phyloP scores from a whole-genome alignment of 2,329 filamentous ascomycete species.

The Volutella citrinella region DNA sequence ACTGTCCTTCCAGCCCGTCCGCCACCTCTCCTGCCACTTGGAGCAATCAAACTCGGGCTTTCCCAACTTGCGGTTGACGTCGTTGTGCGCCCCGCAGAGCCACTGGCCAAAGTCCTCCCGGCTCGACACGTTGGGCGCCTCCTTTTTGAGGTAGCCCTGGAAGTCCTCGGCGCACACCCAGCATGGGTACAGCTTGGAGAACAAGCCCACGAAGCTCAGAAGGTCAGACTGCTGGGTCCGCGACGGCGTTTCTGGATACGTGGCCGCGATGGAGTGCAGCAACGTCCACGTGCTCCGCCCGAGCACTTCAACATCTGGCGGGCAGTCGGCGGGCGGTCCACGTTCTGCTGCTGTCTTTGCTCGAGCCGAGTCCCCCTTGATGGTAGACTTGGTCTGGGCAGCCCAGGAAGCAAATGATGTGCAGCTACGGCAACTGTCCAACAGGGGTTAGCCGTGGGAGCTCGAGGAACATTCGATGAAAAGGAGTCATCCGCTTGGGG shows the following conservation, averaged over 20 bases:
- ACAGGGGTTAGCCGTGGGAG: constrained; percentile 13
- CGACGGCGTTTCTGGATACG: constrained; percentile 72
- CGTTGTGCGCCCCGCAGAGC: constrained; percentile 85
- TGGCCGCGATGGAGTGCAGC: constrained; percentile 85
- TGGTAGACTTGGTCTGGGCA: constrained; percentile 47
- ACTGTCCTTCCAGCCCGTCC: constrained; percentile 78
- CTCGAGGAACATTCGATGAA: too few species aligned
- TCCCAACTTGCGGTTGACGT: constrained; percentile 84
- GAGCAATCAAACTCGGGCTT: constrained; percentile 89
- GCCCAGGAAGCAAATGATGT: constrained; percentile 45
- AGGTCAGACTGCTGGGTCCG: constrained; percentile 71
- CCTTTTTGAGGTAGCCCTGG: constrained; percentile 71
- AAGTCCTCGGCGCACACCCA: constrained; percentile 96
- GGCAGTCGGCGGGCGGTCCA: constrained; percentile 64
- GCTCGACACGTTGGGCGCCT: constrained; percentile 59
- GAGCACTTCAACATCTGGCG: constrained; percentile 82
- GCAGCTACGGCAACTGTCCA: constrained; percentile 31
- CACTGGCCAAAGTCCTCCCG: constrained; percentile 73
- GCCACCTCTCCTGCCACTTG: constrained; percentile 91
- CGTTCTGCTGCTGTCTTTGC: constrained; percentile 31
- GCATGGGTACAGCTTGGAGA: constrained; percentile 89
- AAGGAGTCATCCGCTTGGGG: too few species aligned
- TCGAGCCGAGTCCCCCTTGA: constrained; percentile 29
- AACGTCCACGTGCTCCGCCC: constrained; percentile 91
- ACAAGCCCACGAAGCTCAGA: constrained; percentile 71